A percentile compares a stretch with the other conserved stretches of the same genome.
Conservation (phyloP, 495 filamentous ascomycete genomes). For the Aspergillus cristatus region DNA sequence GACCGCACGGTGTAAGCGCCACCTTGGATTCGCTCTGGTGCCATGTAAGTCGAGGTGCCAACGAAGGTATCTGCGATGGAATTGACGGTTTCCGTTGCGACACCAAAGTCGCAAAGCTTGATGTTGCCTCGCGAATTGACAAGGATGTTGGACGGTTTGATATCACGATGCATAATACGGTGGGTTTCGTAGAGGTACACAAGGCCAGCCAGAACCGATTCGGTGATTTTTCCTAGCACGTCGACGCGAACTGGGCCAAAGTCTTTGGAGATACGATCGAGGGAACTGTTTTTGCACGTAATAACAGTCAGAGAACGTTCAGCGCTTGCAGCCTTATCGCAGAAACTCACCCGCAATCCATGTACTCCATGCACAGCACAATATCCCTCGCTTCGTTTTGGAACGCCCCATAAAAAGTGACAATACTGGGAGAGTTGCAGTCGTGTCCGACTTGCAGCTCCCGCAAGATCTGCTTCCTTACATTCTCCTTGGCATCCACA, state of each 20-base stretch:
- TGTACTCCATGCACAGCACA: conserved; percentile 99
- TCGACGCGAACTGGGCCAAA: conserved; percentile 97
- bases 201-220: conserved; percentile 88
- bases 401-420: conserved; percentile 95
- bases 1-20: conserved; percentile 96
- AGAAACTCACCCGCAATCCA: conserved; percentile 87
- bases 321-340: no score
- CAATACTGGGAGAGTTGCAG: conserved; percentile 92
- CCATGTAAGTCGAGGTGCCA: conserved; percentile 98
- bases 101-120: conserved; percentile 97
- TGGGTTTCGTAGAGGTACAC: conserved; percentile 91
- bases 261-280: conserved; percentile 86
- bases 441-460: conserved; percentile 98
- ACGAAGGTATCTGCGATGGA: conserved; percentile 97
- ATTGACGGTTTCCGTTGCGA: conserved; percentile 91
- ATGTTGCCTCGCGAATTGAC: conserved; percentile 91
- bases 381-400: conserved; percentile 93
- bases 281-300: conserved; percentile 50
- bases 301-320: conserved; percentile 25
- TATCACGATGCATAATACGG: conserved; percentile 97
- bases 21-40: conserved; percentile 92
- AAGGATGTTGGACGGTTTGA: conserved; percentile 95
- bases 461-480: conserved; percentile 89
- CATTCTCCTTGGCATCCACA: conserved; percentile 93
- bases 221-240: conserved; percentile 96